phyloP scores from a whole-genome alignment of 164 flowering plant species.

The Vitis amurensis region DNA sequence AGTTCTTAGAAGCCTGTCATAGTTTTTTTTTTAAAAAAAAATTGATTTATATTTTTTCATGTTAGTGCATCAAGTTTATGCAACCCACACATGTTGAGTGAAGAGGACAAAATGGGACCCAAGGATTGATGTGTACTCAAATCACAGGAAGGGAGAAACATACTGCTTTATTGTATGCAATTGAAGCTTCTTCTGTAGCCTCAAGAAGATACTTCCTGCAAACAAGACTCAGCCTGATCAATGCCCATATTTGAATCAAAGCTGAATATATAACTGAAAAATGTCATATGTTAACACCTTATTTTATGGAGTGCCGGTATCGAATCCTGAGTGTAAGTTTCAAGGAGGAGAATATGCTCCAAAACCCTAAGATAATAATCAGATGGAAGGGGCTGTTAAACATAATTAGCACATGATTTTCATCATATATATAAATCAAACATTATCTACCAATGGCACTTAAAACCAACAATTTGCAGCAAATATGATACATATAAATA shows the following conservation, averaged over 20 bases:
- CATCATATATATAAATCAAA: not conserved
- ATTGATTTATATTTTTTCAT: no score
- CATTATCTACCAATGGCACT: not conserved
- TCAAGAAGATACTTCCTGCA: constrained; percentile 83
- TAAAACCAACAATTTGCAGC: not conserved
- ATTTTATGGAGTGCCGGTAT: constrained; percentile 90
- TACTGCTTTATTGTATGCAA: constrained; percentile 94
- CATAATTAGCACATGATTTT: not conserved
- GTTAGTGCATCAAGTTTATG: no score
- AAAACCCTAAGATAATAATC: constrained; percentile 49
- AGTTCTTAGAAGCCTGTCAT: not conserved
- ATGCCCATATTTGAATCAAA: not conserved
- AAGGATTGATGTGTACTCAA: no score
- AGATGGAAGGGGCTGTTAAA: not conserved
- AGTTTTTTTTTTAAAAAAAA: no score
- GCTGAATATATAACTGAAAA: not conserved
- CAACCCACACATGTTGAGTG: no score
- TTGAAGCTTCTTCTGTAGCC: constrained; percentile 95
- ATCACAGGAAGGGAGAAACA: constrained; percentile 11
- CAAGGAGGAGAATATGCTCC: constrained; percentile 77
- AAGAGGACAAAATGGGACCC: no score
- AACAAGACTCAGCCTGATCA: constrained; percentile 12
- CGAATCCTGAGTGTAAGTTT: constrained; percentile 82
- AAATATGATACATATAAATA: not conserved
- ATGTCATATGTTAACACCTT: constrained; percentile 45